Percentiles rank a stretch among this genome's conserved stretches.
Evolutionary conservation across 176 grass and related monocot genomes (phyloP).

Genomic region (Aechmea fasciata): DNA sequence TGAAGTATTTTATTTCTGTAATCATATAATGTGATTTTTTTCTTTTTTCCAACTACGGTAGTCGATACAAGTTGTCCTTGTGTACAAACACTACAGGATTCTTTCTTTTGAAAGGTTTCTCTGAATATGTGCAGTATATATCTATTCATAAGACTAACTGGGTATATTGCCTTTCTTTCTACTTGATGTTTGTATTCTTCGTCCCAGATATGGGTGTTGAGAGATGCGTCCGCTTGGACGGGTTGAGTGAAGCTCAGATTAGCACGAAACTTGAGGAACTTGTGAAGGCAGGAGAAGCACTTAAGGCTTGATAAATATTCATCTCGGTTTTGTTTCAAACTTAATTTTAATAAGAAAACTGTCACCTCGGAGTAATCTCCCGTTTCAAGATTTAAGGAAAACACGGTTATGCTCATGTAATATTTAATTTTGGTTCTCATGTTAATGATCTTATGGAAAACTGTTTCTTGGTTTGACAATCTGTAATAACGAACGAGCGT

Average conservation of each 20-base stretch:
- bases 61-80: too few species aligned
- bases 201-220: constrained; percentile 26
- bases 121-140: too few species aligned
- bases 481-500: too few species aligned
- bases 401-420: not conserved
- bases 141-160: not conserved
- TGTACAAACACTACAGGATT: too few species aligned
- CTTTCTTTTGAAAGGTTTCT: too few species aligned
- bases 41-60: too few species aligned
- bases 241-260: constrained; percentile 19
- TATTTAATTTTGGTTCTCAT: not conserved
- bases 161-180: not conserved
- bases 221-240: constrained; percentile 22
- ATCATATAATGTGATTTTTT: too few species aligned
- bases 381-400: not conserved
- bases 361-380: not conserved
- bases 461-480: not conserved
- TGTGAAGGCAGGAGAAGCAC: constrained; percentile 11
- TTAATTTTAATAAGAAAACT: constrained; percentile 3
- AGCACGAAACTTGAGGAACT: constrained; percentile 26
- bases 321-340: not conserved
- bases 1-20: too few species aligned
- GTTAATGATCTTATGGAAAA: not conserved
- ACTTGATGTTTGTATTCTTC: not conserved
- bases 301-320: constrained; percentile 14